phyloP scores from a whole-genome alignment of 192 early-diverging fungal genomes.

The Funneliformis mosseae region DNA sequence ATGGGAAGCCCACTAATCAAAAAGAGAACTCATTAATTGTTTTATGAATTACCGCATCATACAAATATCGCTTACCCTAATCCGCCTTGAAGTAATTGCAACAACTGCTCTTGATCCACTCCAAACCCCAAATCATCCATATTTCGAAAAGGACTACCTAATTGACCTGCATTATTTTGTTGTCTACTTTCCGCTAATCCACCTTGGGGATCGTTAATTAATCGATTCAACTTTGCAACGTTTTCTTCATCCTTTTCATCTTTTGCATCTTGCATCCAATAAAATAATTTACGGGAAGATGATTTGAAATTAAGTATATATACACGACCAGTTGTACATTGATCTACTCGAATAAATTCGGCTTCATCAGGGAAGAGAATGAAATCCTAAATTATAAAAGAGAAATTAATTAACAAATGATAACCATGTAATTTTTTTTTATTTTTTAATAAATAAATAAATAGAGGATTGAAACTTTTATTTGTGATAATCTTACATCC shows the following conservation, averaged over 20 bases:
- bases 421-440: too few relatives aligned
- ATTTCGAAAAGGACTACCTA: slow-evolving; percentile 16
- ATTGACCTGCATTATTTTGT: background rate
- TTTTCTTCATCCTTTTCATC: slow-evolving; percentile 60
- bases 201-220: slow-evolving; percentile 50
- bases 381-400: slow-evolving; percentile 54
- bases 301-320: slow-evolving; percentile 82
- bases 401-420: too few relatives aligned
- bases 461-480: background rate
- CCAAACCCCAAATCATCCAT: slow-evolving; percentile 32
- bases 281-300: slow-evolving; percentile 76
- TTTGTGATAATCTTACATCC: slow-evolving; percentile 42
- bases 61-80: slow-evolving; percentile 9
- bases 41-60: background rate
- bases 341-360: slow-evolving; percentile 51
- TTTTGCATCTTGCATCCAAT: slow-evolving; percentile 80
- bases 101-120: slow-evolving; percentile 29
- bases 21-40: background rate
- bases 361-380: slow-evolving; percentile 82
- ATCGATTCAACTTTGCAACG: slow-evolving; percentile 57
- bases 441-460: background rate
- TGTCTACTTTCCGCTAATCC: slow-evolving; percentile 31
- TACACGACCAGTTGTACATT: slow-evolving; percentile 71
- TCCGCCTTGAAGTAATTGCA: slow-evolving; percentile 29
- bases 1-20: background rate